Evolutionary conservation across 169 alveolate genomes (phyloP), one percentile per base, ranked within the genome.

Genomic region (Plasmodium gallinaceum): DNA sequence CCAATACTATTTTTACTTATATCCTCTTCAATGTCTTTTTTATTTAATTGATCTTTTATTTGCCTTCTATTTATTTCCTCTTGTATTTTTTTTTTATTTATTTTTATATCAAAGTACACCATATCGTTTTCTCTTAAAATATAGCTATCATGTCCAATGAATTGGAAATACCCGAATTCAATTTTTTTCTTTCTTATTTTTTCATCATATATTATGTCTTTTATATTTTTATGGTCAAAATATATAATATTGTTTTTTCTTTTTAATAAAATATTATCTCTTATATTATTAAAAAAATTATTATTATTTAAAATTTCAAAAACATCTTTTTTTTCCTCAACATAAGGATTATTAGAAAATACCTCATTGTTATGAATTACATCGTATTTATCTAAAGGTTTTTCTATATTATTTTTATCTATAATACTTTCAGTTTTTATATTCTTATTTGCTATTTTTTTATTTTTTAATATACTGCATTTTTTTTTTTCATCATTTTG

Each of bases 61-160:
- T 0, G 5, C 12, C 42, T 57, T 20, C 54, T 37, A 20, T 45
- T 42, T 51, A 69, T 68, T 61, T 68, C 80, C 37, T 83, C 62
- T 68, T 83, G 54, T 60, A 83, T 10, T 46, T 68, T 83, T 39
- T 83, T 66, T 68, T 83, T 83, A 45, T 83, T 66, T 3, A 83
- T 32, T 68, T 83, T 68, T 39, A 83, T 46, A 52, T 83, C 66
- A 83, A 83, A 68, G 32, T 48, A 52, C 52, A 45, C 74, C 5
- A n/a, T 65, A 54, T 83, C 91, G 45, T 46, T 68, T 83, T 83
- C 91, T 57, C 43, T 66, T 83, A 83, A 57, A 16, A 83, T 18
- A 61, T 83, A 68, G 52, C 24, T 83, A n/a, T 70, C 51, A 57
- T 45, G 54, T n/a, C 91, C 91, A 12, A 83, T 83, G 58, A 22